Percentiles rank a stretch among this genome's conserved stretches.
Conservation (phyloP, 2,329 filamentous ascomycete species). For the Neofusicoccum ribis region DNA sequence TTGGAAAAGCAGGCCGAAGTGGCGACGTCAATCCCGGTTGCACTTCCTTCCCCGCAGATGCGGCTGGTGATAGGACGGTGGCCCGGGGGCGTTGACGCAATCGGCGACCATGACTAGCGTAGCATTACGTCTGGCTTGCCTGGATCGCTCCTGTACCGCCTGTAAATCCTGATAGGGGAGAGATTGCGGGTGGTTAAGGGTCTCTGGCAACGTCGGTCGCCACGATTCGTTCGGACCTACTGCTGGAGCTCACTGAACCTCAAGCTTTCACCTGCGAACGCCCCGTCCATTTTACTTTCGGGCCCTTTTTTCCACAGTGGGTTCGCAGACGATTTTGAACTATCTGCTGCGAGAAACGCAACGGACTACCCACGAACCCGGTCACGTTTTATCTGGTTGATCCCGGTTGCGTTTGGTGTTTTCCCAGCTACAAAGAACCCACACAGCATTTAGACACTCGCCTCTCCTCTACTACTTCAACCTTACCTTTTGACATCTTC, state of each 20-base stretch:
- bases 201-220: neutral
- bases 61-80: neutral
- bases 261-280: too few species aligned
- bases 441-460: too few species aligned
- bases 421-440: neutral
- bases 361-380: too few species aligned
- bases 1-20: neutral
- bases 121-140: neutral
- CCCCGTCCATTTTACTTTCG: too few species aligned
- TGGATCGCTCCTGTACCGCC: neutral
- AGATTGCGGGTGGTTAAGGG: too few species aligned
- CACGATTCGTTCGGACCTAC: neutral
- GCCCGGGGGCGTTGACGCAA: neutral
- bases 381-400: too few species aligned
- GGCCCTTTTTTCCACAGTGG: too few species aligned
- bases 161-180: neutral
- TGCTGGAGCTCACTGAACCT: too few species aligned
- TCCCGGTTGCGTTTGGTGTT: neutral
- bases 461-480: too few species aligned
- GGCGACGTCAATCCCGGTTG: neutral
- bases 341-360: too few species aligned
- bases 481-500: neutral
- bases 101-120: neutral
- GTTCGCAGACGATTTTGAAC: too few species aligned
- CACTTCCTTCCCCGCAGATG: neutral